phyloP scores from a whole-genome alignment of 2,329 filamentous ascomycete genomes.

The Volutella citrinella region DNA sequence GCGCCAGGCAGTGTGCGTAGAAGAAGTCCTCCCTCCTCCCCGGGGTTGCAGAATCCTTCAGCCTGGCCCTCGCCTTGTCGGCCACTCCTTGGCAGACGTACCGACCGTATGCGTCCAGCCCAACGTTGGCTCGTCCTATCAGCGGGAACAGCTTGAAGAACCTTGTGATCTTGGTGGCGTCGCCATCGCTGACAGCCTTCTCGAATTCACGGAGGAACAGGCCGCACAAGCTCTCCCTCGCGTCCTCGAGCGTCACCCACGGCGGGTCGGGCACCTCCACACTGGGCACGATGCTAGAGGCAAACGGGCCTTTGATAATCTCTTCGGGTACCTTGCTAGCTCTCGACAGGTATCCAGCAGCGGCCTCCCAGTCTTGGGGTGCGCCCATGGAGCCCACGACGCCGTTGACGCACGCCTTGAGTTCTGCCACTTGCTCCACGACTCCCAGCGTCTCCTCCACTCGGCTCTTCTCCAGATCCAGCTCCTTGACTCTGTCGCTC shows the following conservation, averaged over 20 bases:
- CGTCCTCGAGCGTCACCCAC: slow-evolving; percentile 78
- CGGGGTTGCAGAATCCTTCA: slow-evolving; percentile 61
- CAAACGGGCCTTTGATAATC: slow-evolving; percentile 82
- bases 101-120: slow-evolving; percentile 88
- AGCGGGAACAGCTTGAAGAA: slow-evolving; percentile 98
- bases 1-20: slow-evolving; percentile 86
- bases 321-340: slow-evolving; percentile 77
- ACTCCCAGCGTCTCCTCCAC: slow-evolving; percentile 89
- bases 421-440: slow-evolving; percentile 93
- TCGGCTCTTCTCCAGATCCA: slow-evolving; percentile 87
- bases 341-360: slow-evolving; percentile 82
- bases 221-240: slow-evolving; percentile 84
- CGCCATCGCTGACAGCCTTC: slow-evolving; percentile 80
- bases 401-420: slow-evolving; percentile 93
- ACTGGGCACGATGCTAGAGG: slow-evolving; percentile 88
- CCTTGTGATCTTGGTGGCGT: slow-evolving; percentile 83
- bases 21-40: slow-evolving; percentile 73
- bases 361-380: slow-evolving; percentile 97
- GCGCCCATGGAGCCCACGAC: slow-evolving; percentile 96
- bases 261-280: slow-evolving; percentile 93
- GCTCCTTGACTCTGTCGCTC: slow-evolving; percentile 78
- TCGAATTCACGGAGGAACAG: slow-evolving; percentile 95
- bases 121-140: slow-evolving; percentile 84
- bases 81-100: slow-evolving; percentile 97
- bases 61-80: slow-evolving; percentile 72